Base-by-base conservation (phyloP, 495 filamentous ascomycete species). In the Aspergillus heteromorphus region DNA sequence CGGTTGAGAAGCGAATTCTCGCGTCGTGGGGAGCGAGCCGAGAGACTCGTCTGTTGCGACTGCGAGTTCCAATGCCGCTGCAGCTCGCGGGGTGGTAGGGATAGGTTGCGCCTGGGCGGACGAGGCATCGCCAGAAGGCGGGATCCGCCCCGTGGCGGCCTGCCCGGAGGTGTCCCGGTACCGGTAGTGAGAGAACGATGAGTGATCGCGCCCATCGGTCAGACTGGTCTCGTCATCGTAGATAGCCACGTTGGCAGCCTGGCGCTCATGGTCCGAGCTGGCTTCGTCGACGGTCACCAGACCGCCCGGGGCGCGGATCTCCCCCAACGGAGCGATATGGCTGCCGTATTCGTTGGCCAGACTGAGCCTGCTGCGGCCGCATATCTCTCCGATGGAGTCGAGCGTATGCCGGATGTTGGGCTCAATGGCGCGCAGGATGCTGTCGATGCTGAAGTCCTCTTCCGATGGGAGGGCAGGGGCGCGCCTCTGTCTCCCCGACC, bases 381-480 rank as follows among this genome's bases (percentile, higher is more conserved):
- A 84, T 49, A 86, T 84, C 58, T 85, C 80, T 17, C 83, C 83
- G 53, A 86, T 85, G 5, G 80, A 79, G 53, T 84, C 77, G 23
- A 86, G 69, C 2, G 82, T 82, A 14, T 61, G 61, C 18, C 75
- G 67, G 48, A 84, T 80, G 58, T 85, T 80, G 2, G 81, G 74
- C 50, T 81, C 77, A 49, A 85, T 80, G 34, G 82, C 80, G 16
- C 73, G 70, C 16, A 86, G 73, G 48, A 86, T 83, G 43, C 73
- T 70, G 25, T 79, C 79, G 62, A 86, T 85, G 18, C 79, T 78
- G 64, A 84, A 85, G 41, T 78, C 79, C 19, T 76, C 67, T 23
- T 78, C 69, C 0, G 77, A 62, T 10, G 79, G 79, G 8, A 82
- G 66, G 25, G 70, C 61, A 25, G 69, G 65, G 20, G 57, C 58